Percentiles rank a stretch among this genome's conserved stretches.
Conservation (phyloP, 768 basidiomycete species). For the Podaxis sp. region DNA sequence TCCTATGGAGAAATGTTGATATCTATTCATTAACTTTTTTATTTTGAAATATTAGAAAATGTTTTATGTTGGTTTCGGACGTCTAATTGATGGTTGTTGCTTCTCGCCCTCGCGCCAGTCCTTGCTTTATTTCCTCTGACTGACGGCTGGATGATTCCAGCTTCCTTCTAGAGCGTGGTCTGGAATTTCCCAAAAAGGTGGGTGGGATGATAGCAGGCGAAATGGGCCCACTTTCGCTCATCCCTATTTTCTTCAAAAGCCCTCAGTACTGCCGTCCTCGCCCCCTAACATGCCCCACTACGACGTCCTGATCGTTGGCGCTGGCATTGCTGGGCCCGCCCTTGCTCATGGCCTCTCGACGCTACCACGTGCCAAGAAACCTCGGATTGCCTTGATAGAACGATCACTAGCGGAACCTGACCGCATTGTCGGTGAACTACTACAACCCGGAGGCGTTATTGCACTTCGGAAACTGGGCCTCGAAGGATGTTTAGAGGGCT, state of each 20-base stretch:
- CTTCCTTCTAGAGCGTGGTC: background rate
- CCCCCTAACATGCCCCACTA: constrained; percentile 33
- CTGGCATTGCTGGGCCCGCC: constrained; percentile 85
- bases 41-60: background rate
- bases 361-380: constrained; percentile 50
- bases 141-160: background rate
- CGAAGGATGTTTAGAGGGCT: constrained; percentile 73
- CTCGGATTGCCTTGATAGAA: constrained; percentile 84
- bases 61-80: background rate
- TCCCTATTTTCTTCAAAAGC: background rate
- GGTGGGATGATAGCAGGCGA: background rate
- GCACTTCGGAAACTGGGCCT: constrained; percentile 80
- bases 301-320: constrained; percentile 89
- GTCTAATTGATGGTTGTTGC: background rate
- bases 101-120: background rate
- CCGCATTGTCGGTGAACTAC: constrained; percentile 94
- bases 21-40: background rate
- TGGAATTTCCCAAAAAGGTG: constrained; percentile 7
- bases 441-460: constrained; percentile 89
- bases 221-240: constrained; percentile 11
- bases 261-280: background rate
- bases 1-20: constrained; percentile 25
- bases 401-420: constrained; percentile 91
- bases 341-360: constrained; percentile 84
- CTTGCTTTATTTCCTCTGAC: background rate